phyloP scores from a whole-genome alignment of 139 green algal species.

The Yamagishiella unicocca region DNA sequence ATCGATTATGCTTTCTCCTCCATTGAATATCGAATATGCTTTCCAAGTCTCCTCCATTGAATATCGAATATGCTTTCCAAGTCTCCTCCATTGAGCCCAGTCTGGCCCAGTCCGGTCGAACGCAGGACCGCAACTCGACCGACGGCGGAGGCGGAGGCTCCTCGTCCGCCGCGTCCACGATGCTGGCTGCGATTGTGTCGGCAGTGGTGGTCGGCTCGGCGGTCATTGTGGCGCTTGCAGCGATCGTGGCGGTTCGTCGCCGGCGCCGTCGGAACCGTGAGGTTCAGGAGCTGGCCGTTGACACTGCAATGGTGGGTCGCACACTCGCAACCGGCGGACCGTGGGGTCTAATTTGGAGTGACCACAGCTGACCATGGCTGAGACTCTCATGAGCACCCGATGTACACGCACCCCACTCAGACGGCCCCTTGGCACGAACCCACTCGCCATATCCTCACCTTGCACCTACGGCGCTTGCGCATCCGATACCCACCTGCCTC shows the following conservation, averaged over 20 bases:
- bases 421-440: background rate
- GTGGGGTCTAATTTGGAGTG: too few relatives aligned
- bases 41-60: too few relatives aligned
- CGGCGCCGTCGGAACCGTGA: background rate
- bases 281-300: background rate
- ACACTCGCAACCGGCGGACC: too few relatives aligned
- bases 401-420: background rate
- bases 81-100: too few relatives aligned
- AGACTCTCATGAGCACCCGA: background rate
- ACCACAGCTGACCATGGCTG: background rate
- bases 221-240: background rate
- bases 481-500: background rate
- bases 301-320: background rate
- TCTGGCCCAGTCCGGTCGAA: background rate
- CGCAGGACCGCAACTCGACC: too few relatives aligned
- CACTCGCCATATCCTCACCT: background rate
- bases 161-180: background rate
- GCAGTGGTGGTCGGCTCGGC: background rate
- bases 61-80: too few relatives aligned
- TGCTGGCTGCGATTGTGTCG: background rate
- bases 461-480: background rate
- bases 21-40: too few relatives aligned
- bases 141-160: background rate
- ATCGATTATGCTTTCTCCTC: too few relatives aligned
- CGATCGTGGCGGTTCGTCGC: background rate